Evolutionary conservation across 2,329 filamentous ascomycete genomes (phyloP).

Genomic region (Exophiala mesophila): DNA sequence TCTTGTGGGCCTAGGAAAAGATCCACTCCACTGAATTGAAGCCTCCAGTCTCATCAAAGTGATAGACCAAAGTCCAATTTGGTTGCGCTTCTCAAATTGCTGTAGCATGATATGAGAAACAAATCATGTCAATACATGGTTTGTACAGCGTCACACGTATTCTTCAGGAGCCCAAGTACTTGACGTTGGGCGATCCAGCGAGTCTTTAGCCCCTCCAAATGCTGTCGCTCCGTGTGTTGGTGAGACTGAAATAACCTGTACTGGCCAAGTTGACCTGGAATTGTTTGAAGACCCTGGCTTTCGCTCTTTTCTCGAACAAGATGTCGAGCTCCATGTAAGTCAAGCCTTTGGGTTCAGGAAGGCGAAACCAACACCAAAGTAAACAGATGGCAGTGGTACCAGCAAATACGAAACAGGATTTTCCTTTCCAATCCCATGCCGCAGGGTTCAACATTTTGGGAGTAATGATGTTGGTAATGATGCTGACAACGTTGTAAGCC

Average conservation of each 20-base stretch:
- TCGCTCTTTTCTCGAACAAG: constrained; percentile 36
- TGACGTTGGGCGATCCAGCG: background rate
- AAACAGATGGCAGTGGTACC: constrained; percentile 33
- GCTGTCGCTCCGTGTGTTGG: constrained; percentile 13
- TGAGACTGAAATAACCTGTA: constrained; percentile 25
- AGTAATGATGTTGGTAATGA: constrained; percentile 39
- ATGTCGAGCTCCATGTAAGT: constrained; percentile 41
- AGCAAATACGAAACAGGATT: constrained; percentile 39
- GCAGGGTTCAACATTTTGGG: constrained; percentile 32
- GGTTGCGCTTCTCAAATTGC: too few species aligned
- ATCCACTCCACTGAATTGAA: too few species aligned
- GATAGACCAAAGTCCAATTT: too few species aligned
- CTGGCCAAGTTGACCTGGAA: constrained; percentile 26
- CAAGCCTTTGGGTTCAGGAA: constrained; percentile 39
- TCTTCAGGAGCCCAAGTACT: too few species aligned
- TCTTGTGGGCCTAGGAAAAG: too few species aligned
- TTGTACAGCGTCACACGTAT: too few species aligned
- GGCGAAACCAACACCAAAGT: constrained; percentile 37
- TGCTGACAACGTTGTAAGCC: constrained; percentile 46
- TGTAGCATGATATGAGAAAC: too few species aligned
- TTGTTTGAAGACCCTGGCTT: constrained; percentile 33
- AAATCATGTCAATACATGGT: too few species aligned
- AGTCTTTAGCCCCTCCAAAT: constrained; percentile 17
- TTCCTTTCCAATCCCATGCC: constrained; percentile 38
- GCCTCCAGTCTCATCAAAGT: too few species aligned